Evolutionary conservation across 1,139 yeast species (phyloP), one percentile per base, ranked within the genome.

Genomic region (Scheffersomyces cryptocercus): DNA sequence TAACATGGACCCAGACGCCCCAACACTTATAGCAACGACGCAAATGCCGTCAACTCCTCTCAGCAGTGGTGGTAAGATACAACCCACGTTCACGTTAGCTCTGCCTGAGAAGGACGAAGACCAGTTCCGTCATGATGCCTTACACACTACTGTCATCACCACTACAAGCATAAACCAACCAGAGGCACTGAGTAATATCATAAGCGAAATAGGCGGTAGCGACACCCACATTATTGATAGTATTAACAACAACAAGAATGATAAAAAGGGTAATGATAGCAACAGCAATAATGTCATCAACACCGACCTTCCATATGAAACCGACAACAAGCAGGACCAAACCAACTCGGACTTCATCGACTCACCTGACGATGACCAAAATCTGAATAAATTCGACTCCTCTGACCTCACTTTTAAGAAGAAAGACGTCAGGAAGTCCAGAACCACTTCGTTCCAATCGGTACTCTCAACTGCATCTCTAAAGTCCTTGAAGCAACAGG

Each of bases 381-480:
- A 15, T 6, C 41, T 35, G 11, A 36, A 26, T 36, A 40, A 29
- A 29, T 28, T 20, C 16, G 46, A 47, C n/a, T 41, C 59, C 6
- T 49, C 64, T 4, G 71, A 67, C 46, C 60, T 68, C 39, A 64
- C 70, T 26, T 81, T 82, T 64, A 78, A 77, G 53, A 81, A 81
- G 61, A 75, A 78, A 49, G 75, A 77, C 36, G 70, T 79, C 14
- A 73, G 74, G 14, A 72, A 77, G 45, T 68, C 75, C 31, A 65
- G 86, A 43, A 74, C 84, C 1, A 85, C 79, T 53, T 77, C 82
- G n/a, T 79, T 79, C 38, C 87, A 81, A 56, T 77, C 83, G 39
- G 85, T 81, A n/a, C 65, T 82, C 44, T 79, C 85, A 30, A 75
- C 82, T 24, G 83, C 83, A 3, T 81, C 86, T 1, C 61, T 81